These are phyloP conservation scores for Colletotrichum echinochloae DNA, from an alignment of 2,329 filamentous ascomycete genomes.

Conservation along the genomic window DNA sequence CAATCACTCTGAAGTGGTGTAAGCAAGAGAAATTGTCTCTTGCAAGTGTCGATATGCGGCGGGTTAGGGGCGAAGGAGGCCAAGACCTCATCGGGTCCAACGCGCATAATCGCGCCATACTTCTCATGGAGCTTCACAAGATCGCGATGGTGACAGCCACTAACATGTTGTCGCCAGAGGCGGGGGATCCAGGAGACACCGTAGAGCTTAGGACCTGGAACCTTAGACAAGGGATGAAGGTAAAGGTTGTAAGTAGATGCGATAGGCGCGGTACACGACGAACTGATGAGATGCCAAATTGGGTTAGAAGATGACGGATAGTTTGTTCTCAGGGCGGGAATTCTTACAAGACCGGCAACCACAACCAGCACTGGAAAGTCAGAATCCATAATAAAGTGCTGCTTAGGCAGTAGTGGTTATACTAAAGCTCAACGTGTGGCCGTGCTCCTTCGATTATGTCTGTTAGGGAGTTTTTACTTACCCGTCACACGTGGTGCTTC, in stretches of 20 bases:
- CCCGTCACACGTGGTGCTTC: no score
- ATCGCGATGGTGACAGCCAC: background rate
- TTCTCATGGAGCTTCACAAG: background rate
- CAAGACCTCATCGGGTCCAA: background rate
- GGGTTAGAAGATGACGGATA: background rate
- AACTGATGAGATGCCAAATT: background rate
- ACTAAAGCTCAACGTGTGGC: no score
- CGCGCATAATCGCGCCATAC: background rate
- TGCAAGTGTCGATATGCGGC: background rate
- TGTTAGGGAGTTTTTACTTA: no score
- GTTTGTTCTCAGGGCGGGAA: background rate
- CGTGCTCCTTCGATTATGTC: no score
- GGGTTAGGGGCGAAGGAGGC: no score
- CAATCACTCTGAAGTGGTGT: background rate
- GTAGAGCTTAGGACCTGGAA: background rate
- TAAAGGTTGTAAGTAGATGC: background rate
- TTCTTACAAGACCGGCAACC: background rate
- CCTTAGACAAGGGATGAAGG: background rate
- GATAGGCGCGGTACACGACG: background rate
- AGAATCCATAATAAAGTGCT: background rate
- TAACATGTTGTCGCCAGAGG: background rate
- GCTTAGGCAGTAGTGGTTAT: no score
- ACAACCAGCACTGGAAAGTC: background rate
- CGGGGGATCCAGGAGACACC: background rate
- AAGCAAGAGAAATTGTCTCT: background rate